Evolutionary conservation across 306 rosid genomes (phyloP).

Genomic region (Astragalus glycyphyllos): DNA sequence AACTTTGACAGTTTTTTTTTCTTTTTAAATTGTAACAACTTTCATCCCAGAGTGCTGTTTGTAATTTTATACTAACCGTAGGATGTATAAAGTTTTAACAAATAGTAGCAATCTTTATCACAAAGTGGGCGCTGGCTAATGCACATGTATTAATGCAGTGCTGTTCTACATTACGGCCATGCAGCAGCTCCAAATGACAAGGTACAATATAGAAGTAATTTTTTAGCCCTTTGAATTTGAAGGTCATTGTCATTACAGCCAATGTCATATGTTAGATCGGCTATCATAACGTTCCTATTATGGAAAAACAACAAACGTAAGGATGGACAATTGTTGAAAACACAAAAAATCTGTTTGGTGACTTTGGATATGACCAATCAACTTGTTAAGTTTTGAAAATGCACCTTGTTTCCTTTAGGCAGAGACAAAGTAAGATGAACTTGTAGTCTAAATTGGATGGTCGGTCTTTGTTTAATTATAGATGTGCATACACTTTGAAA

Average conservation of each 20-base stretch:
- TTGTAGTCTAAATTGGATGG: slow-evolving; percentile 30
- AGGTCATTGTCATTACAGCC: slow-evolving; percentile 29
- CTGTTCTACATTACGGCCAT: slow-evolving; percentile 94
- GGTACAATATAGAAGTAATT: slow-evolving; percentile 46
- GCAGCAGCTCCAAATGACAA: slow-evolving; percentile 96
- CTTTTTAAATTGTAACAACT: slow-evolving; percentile 4
- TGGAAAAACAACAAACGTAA: background rate
- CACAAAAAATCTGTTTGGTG: slow-evolving; percentile 25
- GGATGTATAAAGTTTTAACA: slow-evolving; percentile 12
- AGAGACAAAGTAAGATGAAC: slow-evolving; percentile 33
- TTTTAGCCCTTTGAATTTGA: slow-evolving; percentile 13
- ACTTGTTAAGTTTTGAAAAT: slow-evolving; percentile 24
- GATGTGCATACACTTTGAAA: background rate
- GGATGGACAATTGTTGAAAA: slow-evolving; percentile 27
- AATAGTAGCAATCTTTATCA: slow-evolving; percentile 19
- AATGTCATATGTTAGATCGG: slow-evolving; percentile 15
- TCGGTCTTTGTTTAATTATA: slow-evolving; percentile 25
- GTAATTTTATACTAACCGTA: background rate
- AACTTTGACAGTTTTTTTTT: background rate
- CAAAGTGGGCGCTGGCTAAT: slow-evolving; percentile 35
- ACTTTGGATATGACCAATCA: slow-evolving; percentile 37
- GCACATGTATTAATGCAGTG: slow-evolving; percentile 57
- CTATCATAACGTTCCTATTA: slow-evolving; percentile 2
- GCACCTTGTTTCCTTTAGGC: slow-evolving; percentile 14
- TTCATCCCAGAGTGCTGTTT: slow-evolving; percentile 30